phyloP scores from a whole-genome alignment of 768 basidiomycete genomes.

The Pleurotus salmoneostramineus region DNA sequence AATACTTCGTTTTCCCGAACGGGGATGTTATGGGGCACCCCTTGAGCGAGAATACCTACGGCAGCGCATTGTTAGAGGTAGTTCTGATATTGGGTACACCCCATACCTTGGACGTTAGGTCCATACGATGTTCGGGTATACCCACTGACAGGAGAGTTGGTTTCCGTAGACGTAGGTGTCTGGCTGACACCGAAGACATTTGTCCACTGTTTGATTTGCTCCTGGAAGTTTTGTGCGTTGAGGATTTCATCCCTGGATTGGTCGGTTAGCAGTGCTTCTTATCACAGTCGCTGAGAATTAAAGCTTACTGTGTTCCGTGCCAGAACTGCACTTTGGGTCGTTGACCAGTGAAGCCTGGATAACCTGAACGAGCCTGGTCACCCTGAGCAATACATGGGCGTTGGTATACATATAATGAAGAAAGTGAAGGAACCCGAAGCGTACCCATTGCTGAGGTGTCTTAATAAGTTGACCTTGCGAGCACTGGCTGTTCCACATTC shows the following conservation, averaged over 20 bases:
- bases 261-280: not conserved
- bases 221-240: slow-evolving; percentile 43
- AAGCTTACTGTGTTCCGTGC: slow-evolving; percentile 43
- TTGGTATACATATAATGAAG: too few relatives aligned
- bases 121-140: slow-evolving; percentile 49
- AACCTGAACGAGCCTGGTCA: slow-evolving; percentile 39
- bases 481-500: slow-evolving; percentile 45
- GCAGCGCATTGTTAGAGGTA: not conserved
- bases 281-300: not conserved
- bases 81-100: not conserved
- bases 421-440: too few relatives aligned
- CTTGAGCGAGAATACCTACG: slow-evolving; percentile 39
- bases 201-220: slow-evolving; percentile 55
- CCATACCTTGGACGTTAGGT: slow-evolving; percentile 32
- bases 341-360: slow-evolving; percentile 50
- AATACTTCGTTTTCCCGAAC: slow-evolving; percentile 42
- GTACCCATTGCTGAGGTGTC: slow-evolving; percentile 45
- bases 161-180: slow-evolving; percentile 33
- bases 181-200: slow-evolving; percentile 44
- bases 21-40: slow-evolving; percentile 50
- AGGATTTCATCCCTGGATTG: slow-evolving; percentile 44
- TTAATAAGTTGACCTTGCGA: slow-evolving; percentile 36
- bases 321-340: slow-evolving; percentile 50
- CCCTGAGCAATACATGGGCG: too few relatives aligned
- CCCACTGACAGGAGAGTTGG: slow-evolving; percentile 37